Evolutionary conservation across 257 asterid genomes (phyloP).

Genomic region (Solanum arcanum): DNA sequence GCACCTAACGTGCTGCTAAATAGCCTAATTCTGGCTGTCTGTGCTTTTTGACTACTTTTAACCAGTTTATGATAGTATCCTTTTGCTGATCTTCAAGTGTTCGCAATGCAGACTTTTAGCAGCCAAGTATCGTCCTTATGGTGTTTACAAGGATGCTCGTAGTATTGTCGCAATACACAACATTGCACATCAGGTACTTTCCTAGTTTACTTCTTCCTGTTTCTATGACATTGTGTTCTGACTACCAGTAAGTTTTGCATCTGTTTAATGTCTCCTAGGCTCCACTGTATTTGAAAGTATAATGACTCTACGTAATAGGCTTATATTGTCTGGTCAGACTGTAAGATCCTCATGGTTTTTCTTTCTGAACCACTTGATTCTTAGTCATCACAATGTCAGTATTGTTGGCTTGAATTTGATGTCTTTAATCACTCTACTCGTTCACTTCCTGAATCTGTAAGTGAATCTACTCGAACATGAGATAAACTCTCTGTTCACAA

Average conservation of each 20-base stretch:
- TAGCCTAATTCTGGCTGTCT: neutral
- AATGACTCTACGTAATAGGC: neutral
- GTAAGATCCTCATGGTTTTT: neutral
- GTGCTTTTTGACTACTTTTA: neutral
- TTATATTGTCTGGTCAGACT: neutral
- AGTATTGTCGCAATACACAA: constrained; percentile 77
- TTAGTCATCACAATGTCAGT: neutral
- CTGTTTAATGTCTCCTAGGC: neutral
- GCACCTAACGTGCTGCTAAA: neutral
- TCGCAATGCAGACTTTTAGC: constrained; percentile 63
- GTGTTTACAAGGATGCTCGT: constrained; percentile 93
- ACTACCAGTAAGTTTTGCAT: neutral
- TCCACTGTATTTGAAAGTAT: neutral
- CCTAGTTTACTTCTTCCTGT: neutral
- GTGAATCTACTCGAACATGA: neutral
- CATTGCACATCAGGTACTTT: constrained; percentile 87
- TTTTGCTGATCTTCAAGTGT: neutral
- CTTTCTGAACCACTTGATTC: neutral
- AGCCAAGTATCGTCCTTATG: constrained; percentile 88
- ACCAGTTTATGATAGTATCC: neutral
- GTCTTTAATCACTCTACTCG: neutral
- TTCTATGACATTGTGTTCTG: neutral
- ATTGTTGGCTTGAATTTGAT: neutral
- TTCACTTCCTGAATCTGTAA: neutral
- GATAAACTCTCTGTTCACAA: neutral